Conservation (phyloP, 2,329 filamentous ascomycete genomes). For the Penicillium sclerotiorum region DNA sequence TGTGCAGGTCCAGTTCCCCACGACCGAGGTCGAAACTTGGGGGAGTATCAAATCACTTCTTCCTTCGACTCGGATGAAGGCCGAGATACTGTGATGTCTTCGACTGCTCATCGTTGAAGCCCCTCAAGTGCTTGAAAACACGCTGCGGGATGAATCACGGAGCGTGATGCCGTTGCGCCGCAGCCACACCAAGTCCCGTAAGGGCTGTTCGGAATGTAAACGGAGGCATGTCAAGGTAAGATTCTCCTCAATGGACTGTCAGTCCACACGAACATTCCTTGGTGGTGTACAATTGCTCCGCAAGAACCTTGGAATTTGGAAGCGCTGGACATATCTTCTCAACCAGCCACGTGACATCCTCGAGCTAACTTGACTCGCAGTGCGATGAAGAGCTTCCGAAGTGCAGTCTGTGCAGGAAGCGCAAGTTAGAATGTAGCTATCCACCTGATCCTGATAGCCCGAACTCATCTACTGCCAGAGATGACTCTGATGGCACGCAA, state of each 20-base stretch:
- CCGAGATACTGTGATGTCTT: background rate
- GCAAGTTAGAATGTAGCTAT: conserved; percentile 41
- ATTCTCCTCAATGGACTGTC: background rate
- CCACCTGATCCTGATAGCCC: conserved; percentile 31
- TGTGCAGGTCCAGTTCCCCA: background rate
- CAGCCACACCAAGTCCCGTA: conserved; percentile 14
- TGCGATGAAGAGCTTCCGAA: conserved; percentile 42
- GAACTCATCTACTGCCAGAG: conserved; percentile 22
- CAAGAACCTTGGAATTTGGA: too few relatives aligned
- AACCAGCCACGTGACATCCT: background rate
- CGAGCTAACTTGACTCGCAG: conserved; percentile 22
- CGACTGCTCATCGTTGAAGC: background rate
- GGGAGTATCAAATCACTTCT: background rate
- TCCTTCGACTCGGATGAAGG: background rate
- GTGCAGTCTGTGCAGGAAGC: conserved; percentile 41
- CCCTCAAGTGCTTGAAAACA: too few relatives aligned
- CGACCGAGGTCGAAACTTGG: background rate
- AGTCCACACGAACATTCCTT: too few relatives aligned
- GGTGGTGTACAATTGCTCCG: too few relatives aligned
- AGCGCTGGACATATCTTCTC: too few relatives aligned
- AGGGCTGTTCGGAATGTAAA: conserved; percentile 14
- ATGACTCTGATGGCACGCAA: conserved; percentile 20
- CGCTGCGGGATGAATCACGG: background rate
- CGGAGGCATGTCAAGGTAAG: conserved; percentile 15
- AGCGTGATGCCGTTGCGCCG: conserved; percentile 7